A percentile compares a stretch with the other conserved stretches of the same genome.
phyloP scores from a whole-genome alignment of 352 stramenopile species.

The Blastocystis sp. region DNA sequence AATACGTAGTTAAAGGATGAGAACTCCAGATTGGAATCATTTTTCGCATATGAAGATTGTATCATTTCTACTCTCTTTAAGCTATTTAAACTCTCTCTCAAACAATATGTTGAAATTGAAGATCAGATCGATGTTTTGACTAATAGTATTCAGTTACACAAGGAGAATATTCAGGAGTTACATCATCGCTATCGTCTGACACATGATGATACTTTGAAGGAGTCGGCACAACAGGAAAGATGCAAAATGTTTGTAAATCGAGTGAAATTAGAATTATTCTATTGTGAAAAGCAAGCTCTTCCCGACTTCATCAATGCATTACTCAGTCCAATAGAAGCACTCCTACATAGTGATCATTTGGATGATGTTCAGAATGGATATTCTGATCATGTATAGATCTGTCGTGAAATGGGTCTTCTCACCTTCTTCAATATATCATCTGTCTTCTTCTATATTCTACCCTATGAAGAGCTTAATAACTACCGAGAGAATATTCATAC shows the following conservation, averaged over 20 bases:
- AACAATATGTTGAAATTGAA: neutral
- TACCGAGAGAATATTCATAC: neutral
- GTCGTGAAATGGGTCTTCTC: neutral
- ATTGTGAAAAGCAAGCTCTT: neutral
- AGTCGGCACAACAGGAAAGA: neutral
- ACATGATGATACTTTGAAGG: neutral
- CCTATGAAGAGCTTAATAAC: neutral
- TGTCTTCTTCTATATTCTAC: neutral
- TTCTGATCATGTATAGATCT: neutral
- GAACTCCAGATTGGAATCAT: neutral
- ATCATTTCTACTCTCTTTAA: slow-evolving; percentile 1
- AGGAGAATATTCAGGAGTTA: neutral
- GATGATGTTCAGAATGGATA: neutral
- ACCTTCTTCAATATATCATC: neutral
- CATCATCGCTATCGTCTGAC: neutral
- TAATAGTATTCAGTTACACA: neutral
- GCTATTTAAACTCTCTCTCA: neutral
- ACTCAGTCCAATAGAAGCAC: neutral
- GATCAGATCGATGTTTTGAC: too few relatives aligned
- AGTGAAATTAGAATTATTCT: neutral
- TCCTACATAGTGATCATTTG: neutral
- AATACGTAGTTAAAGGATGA: neutral
- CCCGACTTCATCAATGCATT: neutral
- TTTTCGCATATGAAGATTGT: neutral
- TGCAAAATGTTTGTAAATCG: neutral